Percentiles rank a stretch among this genome's conserved stretches.
Conservation (phyloP, 2,329 filamentous ascomycete genomes). For the Colletotrichum orbiculare region DNA sequence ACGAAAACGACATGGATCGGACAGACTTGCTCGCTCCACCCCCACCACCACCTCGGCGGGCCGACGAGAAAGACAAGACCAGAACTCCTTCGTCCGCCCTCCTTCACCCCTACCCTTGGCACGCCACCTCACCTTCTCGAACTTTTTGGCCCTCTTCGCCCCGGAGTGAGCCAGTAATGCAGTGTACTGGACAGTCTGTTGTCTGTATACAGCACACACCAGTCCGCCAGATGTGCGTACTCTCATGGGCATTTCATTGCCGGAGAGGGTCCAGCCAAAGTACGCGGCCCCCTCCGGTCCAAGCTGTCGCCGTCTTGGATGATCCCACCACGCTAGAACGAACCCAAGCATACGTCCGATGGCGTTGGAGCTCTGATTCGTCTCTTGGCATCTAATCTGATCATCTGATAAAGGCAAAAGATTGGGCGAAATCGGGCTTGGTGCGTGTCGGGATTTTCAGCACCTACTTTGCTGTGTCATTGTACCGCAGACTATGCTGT, state of each 20-base stretch:
- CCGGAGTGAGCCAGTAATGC: no score
- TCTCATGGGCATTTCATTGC: conserved; percentile 1
- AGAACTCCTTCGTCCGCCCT: conserved; percentile 10
- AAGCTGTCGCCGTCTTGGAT: conserved; percentile 22
- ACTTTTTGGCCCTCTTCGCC: no score
- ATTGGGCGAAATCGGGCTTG: conserved; percentile 32
- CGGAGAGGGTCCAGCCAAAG: conserved; percentile 25
- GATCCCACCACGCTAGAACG: conserved; percentile 34
- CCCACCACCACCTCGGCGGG: conserved; percentile 24
- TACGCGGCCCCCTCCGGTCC: conserved; percentile 31
- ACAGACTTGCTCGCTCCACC: conserved; percentile 19
- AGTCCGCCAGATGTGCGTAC: no score
- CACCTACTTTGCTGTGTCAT: no score
- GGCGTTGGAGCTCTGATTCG: conserved; percentile 13
- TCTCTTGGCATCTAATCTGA: conserved; percentile 33
- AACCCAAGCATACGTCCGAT: conserved; percentile 32
- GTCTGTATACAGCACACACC: no score
- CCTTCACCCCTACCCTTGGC: conserved; percentile 17
- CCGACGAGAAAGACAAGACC: conserved; percentile 19
- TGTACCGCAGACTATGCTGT: no score
- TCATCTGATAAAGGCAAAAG: conserved; percentile 34
- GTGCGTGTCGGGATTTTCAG: background rate
- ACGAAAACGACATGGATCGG: background rate
- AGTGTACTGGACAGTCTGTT: no score
- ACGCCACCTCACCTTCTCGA: conserved; percentile 14